A percentile compares a stretch with the other conserved stretches of the same genome.
These are phyloP conservation scores for Capsella bursapastoris DNA, from an alignment of 345 rosid genomes.

Conservation along the genomic window DNA sequence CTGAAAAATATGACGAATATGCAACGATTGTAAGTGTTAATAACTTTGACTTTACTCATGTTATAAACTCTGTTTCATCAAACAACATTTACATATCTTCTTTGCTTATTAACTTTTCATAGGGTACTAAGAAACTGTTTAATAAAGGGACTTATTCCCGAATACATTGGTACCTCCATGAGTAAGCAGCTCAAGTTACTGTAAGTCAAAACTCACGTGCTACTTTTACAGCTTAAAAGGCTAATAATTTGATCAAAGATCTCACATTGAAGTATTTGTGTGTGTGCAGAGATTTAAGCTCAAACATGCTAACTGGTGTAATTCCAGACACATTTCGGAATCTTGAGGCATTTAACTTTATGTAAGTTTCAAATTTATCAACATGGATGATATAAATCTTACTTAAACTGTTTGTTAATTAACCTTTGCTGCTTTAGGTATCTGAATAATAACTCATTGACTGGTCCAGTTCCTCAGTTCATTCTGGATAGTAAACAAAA, in stretches of 20 bases:
- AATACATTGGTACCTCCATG: slow-evolving; percentile 49
- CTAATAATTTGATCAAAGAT: background rate
- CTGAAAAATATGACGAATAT: slow-evolving; percentile 41
- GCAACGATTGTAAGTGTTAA: slow-evolving; percentile 55
- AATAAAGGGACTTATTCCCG: slow-evolving; percentile 58
- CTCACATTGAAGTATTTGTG: background rate
- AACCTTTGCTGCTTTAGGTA: slow-evolving; percentile 51
- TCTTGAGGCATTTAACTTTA: slow-evolving; percentile 21
- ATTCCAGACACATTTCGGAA: slow-evolving; percentile 52
- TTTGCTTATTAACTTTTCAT: slow-evolving; percentile 20
- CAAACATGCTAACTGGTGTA: slow-evolving; percentile 65
- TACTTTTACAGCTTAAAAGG: slow-evolving; percentile 2
- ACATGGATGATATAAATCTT: slow-evolving; percentile 3
- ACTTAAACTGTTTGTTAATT: background rate
- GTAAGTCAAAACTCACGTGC: slow-evolving; percentile 52
- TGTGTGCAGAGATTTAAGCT: slow-evolving; percentile 73
- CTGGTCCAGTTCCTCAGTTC: slow-evolving; percentile 68
- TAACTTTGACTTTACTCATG: background rate
- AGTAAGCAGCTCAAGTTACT: slow-evolving; percentile 29
- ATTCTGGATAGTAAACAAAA: slow-evolving; percentile 30
- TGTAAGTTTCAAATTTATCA: slow-evolving; percentile 53
- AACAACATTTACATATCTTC: background rate
- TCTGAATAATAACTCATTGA: slow-evolving; percentile 72
- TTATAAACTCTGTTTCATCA: slow-evolving; percentile 8
- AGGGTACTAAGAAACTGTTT: slow-evolving; percentile 73